Evolutionary conservation across 352 stramenopile species (phyloP).

Genomic region (Pythium brassicae): DNA sequence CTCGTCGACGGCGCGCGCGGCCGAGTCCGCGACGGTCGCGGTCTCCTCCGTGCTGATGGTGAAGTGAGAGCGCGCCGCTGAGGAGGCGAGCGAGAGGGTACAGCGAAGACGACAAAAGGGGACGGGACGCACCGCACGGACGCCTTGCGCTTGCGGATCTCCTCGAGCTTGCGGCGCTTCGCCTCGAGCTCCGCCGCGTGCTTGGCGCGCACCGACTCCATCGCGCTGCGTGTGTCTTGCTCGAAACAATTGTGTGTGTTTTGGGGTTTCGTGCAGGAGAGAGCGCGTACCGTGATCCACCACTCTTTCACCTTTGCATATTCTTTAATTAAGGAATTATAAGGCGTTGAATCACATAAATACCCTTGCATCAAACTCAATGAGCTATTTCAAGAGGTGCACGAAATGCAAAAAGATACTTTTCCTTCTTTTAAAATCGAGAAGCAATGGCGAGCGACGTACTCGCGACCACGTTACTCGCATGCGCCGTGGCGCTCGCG

Average conservation of each 20-base stretch:
- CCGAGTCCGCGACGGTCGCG: slow-evolving; percentile 23
- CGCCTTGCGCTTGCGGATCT: slow-evolving; percentile 84
- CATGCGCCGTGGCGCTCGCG: slow-evolving; percentile 31
- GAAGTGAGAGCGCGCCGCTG: not conserved
- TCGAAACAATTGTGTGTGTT: not conserved
- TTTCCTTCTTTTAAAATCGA: not conserved
- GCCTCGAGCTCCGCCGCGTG: slow-evolving; percentile 84
- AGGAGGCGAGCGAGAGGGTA: too few relatives aligned
- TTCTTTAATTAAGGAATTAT: slow-evolving; percentile 1
- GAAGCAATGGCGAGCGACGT: not conserved
- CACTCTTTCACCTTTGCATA: not conserved
- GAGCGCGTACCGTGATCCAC: too few relatives aligned
- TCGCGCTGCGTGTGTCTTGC: slow-evolving; percentile 4
- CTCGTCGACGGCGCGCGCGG: slow-evolving; percentile 58
- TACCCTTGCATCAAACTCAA: too few relatives aligned
- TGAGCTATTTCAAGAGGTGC: not conserved
- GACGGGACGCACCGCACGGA: slow-evolving; percentile 41
- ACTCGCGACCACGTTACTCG: slow-evolving; percentile 33
- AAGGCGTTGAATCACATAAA: not conserved
- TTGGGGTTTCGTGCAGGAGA: too few relatives aligned
- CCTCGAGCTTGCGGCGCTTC: slow-evolving; percentile 88
- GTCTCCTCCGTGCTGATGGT: slow-evolving; percentile 21
- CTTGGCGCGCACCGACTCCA: slow-evolving; percentile 76
- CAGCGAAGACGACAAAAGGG: not conserved
- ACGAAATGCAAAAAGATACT: not conserved